Percentiles rank a stretch among this genome's conserved stretches.
Evolutionary conservation across 305 asterid species (phyloP).

Genomic region (Salvia sclarea): DNA sequence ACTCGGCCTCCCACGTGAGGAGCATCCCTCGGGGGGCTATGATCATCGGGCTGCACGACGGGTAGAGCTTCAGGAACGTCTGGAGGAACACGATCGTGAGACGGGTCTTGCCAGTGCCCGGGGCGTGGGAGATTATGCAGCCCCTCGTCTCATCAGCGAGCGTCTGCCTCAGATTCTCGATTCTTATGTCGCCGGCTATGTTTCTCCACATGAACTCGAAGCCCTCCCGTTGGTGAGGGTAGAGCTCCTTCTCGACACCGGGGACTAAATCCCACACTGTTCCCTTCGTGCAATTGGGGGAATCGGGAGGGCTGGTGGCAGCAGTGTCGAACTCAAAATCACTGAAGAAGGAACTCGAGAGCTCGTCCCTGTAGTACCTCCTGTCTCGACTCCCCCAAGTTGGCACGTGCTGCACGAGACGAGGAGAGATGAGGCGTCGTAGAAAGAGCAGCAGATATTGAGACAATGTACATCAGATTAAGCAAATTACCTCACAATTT

Average conservation of each 20-base stretch:
- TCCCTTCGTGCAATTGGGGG: slow-evolving; percentile 32
- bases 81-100: slow-evolving; percentile 59
- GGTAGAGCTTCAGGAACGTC: slow-evolving; percentile 53
- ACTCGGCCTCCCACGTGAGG: slow-evolving; percentile 61
- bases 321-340: slow-evolving; percentile 32
- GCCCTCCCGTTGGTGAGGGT: slow-evolving; percentile 72
- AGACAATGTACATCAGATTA: not conserved
- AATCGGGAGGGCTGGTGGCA: not conserved
- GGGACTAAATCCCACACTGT: slow-evolving; percentile 64
- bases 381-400: slow-evolving; percentile 31
- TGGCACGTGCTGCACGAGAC: slow-evolving; percentile 45
- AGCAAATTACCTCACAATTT: too few species aligned
- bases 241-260: slow-evolving; percentile 42
- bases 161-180: slow-evolving; percentile 41
- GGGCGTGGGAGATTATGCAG: slow-evolving; percentile 86
- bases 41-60: slow-evolving; percentile 55
- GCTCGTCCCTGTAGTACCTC: slow-evolving; percentile 31
- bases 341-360: slow-evolving; percentile 7
- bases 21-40: slow-evolving; percentile 79
- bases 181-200: slow-evolving; percentile 50
- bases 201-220: slow-evolving; percentile 72
- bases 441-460: not conserved
- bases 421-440: not conserved
- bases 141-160: slow-evolving; percentile 44
- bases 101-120: slow-evolving; percentile 77